Conservation (phyloP, 148 eudicot genomes). For the Fagopyrum esculentum region DNA sequence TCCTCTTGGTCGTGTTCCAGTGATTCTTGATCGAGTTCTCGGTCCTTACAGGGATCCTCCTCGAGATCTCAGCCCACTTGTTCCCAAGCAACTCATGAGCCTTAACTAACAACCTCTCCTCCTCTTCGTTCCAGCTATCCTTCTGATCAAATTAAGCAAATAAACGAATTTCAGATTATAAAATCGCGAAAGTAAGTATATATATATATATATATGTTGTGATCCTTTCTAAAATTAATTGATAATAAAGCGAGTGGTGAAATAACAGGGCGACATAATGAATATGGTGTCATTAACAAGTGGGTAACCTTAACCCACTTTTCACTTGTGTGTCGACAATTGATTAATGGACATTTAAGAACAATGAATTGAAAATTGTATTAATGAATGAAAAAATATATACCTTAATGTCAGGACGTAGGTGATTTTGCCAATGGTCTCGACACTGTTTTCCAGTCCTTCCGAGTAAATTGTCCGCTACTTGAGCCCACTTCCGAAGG, state of each 20-base stretch:
- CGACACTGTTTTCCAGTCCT: constrained; percentile 85
- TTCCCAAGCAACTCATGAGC: constrained; percentile 59
- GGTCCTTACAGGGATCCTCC: constrained; percentile 50
- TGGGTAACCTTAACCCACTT: no score
- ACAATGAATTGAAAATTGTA: neutral
- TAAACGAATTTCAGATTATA: no score
- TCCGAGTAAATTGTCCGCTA: constrained; percentile 42
- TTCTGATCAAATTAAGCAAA: constrained; percentile 27
- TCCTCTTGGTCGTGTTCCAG: constrained; percentile 83
- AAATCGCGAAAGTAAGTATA: no score
- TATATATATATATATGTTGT: no score
- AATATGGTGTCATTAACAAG: no score
- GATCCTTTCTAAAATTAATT: no score
- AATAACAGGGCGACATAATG: no score
- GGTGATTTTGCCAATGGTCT: constrained; percentile 77
- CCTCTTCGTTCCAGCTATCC: constrained; percentile 71
- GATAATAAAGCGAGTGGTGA: no score
- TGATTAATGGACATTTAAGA: no score
- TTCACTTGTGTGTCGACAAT: no score
- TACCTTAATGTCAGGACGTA: constrained; percentile 74
- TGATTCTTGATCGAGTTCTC: constrained; percentile 82
- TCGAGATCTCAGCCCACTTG: constrained; percentile 79
- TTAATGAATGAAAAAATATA: neutral
- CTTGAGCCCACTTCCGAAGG: constrained; percentile 43
- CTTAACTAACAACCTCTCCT: constrained; percentile 48